A percentile compares a stretch with the other conserved stretches of the same genome.
These are phyloP conservation scores for Barnettozyma hawaiiensis DNA, from an alignment of 1,139 yeast genomes.

Conservation along the genomic window DNA sequence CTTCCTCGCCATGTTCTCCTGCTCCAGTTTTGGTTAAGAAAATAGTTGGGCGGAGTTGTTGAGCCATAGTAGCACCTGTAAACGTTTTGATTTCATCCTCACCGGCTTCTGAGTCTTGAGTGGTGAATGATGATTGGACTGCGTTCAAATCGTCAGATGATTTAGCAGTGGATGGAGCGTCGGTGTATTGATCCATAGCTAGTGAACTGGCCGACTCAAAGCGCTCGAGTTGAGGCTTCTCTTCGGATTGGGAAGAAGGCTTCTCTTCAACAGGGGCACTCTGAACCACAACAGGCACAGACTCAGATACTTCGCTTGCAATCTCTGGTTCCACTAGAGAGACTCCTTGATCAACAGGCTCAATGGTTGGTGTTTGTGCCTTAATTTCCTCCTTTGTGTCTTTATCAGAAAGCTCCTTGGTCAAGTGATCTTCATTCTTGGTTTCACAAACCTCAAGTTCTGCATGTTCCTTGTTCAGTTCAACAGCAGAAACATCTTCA, in stretches of 20 bases:
- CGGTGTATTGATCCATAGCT: slow-evolving; percentile 14
- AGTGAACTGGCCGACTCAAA: neutral
- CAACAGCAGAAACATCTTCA: slow-evolving; percentile 24
- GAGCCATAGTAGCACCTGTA: slow-evolving; percentile 21
- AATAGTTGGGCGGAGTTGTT: slow-evolving; percentile 24
- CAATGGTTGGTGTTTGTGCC: neutral
- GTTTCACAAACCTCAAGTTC: neutral
- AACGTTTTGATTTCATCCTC: neutral
- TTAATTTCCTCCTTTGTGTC: neutral
- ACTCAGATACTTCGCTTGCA: too few species aligned
- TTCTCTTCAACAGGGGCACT: neutral
- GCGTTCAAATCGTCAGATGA: slow-evolving; percentile 18
- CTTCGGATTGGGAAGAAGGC: neutral
- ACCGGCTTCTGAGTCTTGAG: slow-evolving; percentile 16
- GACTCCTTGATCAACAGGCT: neutral
- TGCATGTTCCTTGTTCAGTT: slow-evolving; percentile 1
- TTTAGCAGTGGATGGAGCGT: slow-evolving; percentile 24
- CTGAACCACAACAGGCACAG: neutral
- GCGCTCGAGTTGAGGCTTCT: neutral
- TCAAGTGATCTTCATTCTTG: slow-evolving; percentile 1
- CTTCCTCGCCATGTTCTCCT: neutral
- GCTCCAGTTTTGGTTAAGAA: slow-evolving; percentile 11
- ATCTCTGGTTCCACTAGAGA: neutral
- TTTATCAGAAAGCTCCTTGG: neutral
- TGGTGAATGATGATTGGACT: slow-evolving; percentile 20